Evolutionary conservation across 148 eudicot species (phyloP), one percentile per base, ranked within the genome.

Genomic region (Rhododendron henanense): DNA sequence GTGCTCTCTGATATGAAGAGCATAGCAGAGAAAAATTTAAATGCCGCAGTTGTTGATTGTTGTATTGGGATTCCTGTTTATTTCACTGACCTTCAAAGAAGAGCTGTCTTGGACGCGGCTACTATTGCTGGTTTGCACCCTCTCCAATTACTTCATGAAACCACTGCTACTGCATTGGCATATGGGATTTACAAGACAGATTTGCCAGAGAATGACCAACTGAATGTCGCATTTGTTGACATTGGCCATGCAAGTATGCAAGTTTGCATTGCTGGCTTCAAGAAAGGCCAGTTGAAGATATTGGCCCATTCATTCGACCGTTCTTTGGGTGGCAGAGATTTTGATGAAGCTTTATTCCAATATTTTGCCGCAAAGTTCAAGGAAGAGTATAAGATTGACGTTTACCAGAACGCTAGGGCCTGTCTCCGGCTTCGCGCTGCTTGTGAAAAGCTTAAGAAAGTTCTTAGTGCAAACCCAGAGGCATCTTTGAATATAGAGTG

Each of bases 401-500:
- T 96, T 15, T 89, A 55, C 53, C 97, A 94, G 88, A 96, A 95
- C 91, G 97, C 99, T 25, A 94, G 95, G 91, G 99, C 99, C 81
- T 95, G 94, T 89, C 90, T 96, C 4, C 91, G 99, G 91, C 94
- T 95, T 45, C 94, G 98, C 84, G 86, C 97, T 39, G 96, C 91
- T 35, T 91, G 93, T 93, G 98, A 96, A 84, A 96, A 96, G 85
- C 84, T 96, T 84, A 96, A 96, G 87, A 96, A 94, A 91, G 94
- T 96, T 87, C 93, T 96, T 18, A 95, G 99, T 89, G 98, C 99
- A 77, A 96, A 96, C 90, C 97, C 99, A 28, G 97, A 91, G 90
- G 96, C 99, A 35, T 98, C 98, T 61, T 88, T 96, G 92, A 96
- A 94, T 87, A 95, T 96, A 57, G 99, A 95, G 90, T 95, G 99